Evolutionary conservation across 495 filamentous ascomycete genomes (phyloP), one percentile per base, ranked within the genome.

Genomic region (Hypoxylon lienhwacheense): DNA sequence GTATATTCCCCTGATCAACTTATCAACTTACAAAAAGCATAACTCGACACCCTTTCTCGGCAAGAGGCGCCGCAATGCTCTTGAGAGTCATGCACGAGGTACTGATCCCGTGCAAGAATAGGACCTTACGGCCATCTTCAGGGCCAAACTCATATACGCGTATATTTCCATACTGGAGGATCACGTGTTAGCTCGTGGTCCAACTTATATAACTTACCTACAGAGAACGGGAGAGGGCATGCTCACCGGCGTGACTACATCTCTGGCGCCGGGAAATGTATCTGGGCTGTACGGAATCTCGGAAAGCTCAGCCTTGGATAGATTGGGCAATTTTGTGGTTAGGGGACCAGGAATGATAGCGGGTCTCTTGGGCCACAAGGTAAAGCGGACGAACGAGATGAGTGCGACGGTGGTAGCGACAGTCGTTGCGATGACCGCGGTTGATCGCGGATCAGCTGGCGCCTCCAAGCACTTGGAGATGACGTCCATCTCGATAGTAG

Each of bases 121-220:
- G 61, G 1, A 95, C 86, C 64, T 90, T 96, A 15, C 77, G 72
- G 2, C 91, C 91, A 41, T 81, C 67, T 47, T 85, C 80, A n/a
- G 90, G 90, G 6, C 92, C 92, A 76, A 84, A 96, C 77, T 97
- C 92, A 65, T 96, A 95, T 8, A 91, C 86, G 28, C 88, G 74
- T 19, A 90, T 85, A 19, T 77, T 83, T 15, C 92, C 91, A 59
- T 91, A 95, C 49, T 90, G 80, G n/a, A n/a, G 7, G 73, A 48
- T 8, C n/a, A 12, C 28, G 6, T 15, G 40, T 62, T 41, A 63
- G 48, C 17, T 43, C 2, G 21, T 11, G 31, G 14, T 6, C 26
- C 4, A 35, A 2, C 3, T 7, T 5, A 43, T 19, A 25, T 31
- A 15, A 29, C 20, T 12, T n/a, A n/a, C 15, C 48, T 24, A 17